Percentiles rank a stretch among this genome's conserved stretches.
These are phyloP conservation scores for Moesziomyces sp. DNA, from an alignment of 1,284 basidiomycete species.

Conservation along the genomic window DNA sequence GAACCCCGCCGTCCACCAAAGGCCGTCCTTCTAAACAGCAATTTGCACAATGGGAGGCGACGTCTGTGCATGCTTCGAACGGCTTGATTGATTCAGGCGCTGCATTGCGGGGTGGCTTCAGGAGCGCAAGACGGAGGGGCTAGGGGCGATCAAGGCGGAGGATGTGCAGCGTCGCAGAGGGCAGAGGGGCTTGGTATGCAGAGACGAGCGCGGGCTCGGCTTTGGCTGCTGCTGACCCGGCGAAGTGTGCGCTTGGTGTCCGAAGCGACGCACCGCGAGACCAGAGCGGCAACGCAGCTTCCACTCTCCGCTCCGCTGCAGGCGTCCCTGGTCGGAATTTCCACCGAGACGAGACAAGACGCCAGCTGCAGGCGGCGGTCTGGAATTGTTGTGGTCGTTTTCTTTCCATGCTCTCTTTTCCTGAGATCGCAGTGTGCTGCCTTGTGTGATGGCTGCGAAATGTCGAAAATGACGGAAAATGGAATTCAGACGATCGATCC, in stretches of 20 bases:
- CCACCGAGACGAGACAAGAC: constrained; percentile 1
- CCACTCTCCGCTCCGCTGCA: constrained; percentile 27
- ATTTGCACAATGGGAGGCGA: no score
- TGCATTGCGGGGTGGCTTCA: background rate
- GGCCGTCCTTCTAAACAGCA: background rate
- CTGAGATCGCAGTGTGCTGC: no score
- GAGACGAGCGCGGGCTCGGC: constrained; percentile 9
- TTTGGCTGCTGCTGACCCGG: constrained; percentile 12
- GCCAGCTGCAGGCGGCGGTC: background rate
- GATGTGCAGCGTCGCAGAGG: background rate
- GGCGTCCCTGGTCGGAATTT: constrained; percentile 5
- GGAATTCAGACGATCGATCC: background rate
- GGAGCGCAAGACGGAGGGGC: constrained; percentile 3
- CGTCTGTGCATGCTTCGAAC: background rate
- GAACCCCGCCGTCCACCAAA: background rate
- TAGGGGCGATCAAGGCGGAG: background rate
- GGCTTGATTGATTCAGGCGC: background rate
- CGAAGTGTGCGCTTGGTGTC: background rate
- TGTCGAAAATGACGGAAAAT: background rate
- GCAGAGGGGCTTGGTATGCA: no score
- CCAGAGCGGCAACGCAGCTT: background rate
- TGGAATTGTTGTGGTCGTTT: background rate
- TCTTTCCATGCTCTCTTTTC: no score
- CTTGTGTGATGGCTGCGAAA: no score
- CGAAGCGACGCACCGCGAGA: background rate